Percentiles rank a stretch among this genome's conserved stretches.
phyloP scores from a whole-genome alignment of 78 protist species.

The Creolimax fragrantissima region DNA sequence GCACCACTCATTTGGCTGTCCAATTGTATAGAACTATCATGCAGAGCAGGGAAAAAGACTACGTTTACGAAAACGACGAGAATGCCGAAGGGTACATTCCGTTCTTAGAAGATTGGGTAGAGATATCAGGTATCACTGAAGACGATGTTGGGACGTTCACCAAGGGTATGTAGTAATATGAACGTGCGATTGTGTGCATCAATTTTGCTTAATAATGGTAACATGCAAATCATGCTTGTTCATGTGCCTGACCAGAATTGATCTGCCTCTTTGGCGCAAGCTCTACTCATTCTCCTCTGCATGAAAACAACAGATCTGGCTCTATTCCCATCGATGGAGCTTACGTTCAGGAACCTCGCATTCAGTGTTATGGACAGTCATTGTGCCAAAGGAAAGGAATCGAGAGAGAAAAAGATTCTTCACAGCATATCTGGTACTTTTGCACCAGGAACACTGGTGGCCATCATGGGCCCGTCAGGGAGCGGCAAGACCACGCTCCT shows the following conservation, averaged over 20 bases:
- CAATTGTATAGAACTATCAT: not conserved
- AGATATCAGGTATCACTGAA: not conserved
- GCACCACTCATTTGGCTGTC: not conserved
- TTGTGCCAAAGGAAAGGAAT: not conserved
- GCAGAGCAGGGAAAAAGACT: not conserved
- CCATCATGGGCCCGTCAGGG: slow-evolving; percentile 32
- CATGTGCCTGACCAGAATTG: too few relatives aligned
- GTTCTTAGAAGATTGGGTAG: not conserved
- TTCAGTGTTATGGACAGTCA: not conserved
- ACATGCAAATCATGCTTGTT: too few relatives aligned
- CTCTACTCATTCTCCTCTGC: too few relatives aligned
- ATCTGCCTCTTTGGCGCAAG: too few relatives aligned
- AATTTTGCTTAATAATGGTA: too few relatives aligned
- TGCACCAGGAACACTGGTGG: slow-evolving; percentile 15
- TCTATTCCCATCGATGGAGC: not conserved
- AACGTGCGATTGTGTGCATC: too few relatives aligned
- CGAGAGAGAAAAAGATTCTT: not conserved
- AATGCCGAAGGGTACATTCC: not conserved
- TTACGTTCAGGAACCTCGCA: not conserved
- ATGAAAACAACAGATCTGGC: not conserved
- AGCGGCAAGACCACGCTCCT: slow-evolving; percentile 21
- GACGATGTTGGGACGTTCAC: not conserved
- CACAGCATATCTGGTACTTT: not conserved
- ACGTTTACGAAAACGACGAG: not conserved
- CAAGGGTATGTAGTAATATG: too few relatives aligned